Evolutionary conservation across 2,329 filamentous ascomycete genomes (phyloP).

Genomic region (Dendryphion nanum): DNA sequence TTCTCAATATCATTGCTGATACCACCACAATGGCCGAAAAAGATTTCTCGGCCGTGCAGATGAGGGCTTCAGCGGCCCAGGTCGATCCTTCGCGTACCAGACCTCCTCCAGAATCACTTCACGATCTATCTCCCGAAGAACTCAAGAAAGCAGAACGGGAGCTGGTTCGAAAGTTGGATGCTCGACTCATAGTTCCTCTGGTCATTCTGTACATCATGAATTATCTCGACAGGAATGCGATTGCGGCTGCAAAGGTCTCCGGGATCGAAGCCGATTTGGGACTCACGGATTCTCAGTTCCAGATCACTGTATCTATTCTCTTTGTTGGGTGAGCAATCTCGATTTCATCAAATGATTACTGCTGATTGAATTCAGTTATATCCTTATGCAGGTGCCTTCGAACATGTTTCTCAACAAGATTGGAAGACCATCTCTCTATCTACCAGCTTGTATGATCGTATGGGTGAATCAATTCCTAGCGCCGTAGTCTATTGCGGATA

Average conservation of each 20-base stretch:
- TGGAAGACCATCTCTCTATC: constrained; percentile 44
- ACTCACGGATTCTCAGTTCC: not conserved
- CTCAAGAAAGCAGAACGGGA: not conserved
- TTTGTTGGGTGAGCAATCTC: not conserved
- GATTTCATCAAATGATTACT: not conserved
- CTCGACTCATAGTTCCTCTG: not conserved
- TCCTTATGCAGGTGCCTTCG: constrained; percentile 60
- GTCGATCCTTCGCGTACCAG: not conserved
- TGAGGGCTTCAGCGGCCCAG: too few relatives aligned
- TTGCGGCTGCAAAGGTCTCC: not conserved
- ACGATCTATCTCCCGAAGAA: constrained; percentile 1
- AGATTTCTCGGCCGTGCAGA: too few relatives aligned
- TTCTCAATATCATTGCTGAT: too few relatives aligned
- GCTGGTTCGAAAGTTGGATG: not conserved
- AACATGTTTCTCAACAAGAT: constrained; percentile 56
- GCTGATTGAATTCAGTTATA: constrained; percentile 41
- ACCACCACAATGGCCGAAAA: too few relatives aligned
- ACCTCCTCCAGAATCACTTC: not conserved
- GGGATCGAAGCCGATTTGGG: not conserved
- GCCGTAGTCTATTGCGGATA: not conserved
- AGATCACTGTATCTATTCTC: not conserved
- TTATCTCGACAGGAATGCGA: constrained; percentile 1
- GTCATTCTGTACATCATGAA: not conserved
- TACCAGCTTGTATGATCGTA: constrained; percentile 28
- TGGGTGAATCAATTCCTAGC: not conserved